Evolutionary conservation across 192 early-diverging fungal genomes (phyloP), one percentile per base, ranked within the genome.

Genomic region (Obelidium mucronatum): DNA sequence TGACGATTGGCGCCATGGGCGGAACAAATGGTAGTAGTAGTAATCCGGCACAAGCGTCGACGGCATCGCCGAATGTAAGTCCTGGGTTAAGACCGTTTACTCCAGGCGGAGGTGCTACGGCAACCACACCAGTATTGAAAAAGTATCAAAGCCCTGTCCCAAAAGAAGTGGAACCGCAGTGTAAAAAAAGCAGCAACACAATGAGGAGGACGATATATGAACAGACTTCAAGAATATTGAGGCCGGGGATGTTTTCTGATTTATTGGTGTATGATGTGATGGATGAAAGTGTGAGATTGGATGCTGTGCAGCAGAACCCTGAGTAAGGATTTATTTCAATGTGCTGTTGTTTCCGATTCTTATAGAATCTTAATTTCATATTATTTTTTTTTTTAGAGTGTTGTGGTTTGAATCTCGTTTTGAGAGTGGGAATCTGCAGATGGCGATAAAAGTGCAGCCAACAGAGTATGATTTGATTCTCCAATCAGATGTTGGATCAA

Each of bases 361-460:
- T 48, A 5, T 37, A 31, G n/a, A n/a, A n/a, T 68, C 42, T 73
- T 19, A 69, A 11, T 17, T 1, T 24, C 55, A 26, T 17, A 2
- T 55, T n/a, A n/a, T n/a, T n/a, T n/a, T 40, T 35, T 59, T 34
- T 51, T n/a, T 31, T 53, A 83, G 83, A 30, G 61, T 78, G 0
- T 79, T 87, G 36, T 17, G 69, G 28, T 88, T 88, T 56, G 87
- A 88, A 39, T 88, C 87, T 2, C 69, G 83, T 3, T 88, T 88
- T 64, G 87, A 88, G 62, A 83, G 83, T 52, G 87, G 87, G n/a
- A 88, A 88, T 67, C 73, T 88, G 0, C 84, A 86, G 59, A 31
- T 88, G 67, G 87, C 87, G 2, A 78, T 86, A 65, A 85, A 81
- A 68, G 79, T 81, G 8, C 77, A 81, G 13, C 75, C 76, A 44